Base-by-base conservation (phyloP, 768 basidiomycete genomes). In the Lactarius sanguifluus region DNA sequence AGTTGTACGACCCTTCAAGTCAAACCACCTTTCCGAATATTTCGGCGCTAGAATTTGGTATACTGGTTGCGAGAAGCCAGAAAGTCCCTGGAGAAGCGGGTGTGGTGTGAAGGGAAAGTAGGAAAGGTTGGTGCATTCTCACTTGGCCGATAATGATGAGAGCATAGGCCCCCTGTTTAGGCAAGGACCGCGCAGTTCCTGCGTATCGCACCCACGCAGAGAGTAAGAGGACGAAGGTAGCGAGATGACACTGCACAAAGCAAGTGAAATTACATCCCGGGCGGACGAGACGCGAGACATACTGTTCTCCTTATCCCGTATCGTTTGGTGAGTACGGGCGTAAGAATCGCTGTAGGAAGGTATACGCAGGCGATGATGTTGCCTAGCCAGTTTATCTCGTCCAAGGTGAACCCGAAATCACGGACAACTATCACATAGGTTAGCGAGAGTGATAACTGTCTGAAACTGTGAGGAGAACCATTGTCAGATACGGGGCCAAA, bases 1-100 rank as follows among this genome's bases (percentile, higher is more conserved):
- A 0, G 92, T 93, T 2, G 89, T 92, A 50, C 92, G 81, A 16
- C 88, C 86, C 65, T 83, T 79, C 57, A 92, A 76, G 67, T 89
- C 86, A 71, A 94, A 94, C 92, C 92, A 94, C 38, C 77, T 84
- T 73, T 94, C 90, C 0, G 92, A 92, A 75, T 89, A 94, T 61
- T 84, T 87, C 1, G 92, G 90, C 6, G 89, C 89, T 10, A 93
- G 77, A 30, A 94, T 83, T 76, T 91, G 91, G 75, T 85, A 93
- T 16, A 87, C 78, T 3, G 91, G 86, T 72, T 91, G 89, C 2
- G 89, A 79, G 56, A 91, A 75, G 1, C 84, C 84, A 8, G 84
- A 80, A 47, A 92, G 81, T 18, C 87, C 70, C 90, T 92, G 64
- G 45, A 25, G 50, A 52, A 45, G 32, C 13, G 25, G 13, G 25